Conservation (phyloP, 108 stramenopile genomes). For the Cyclostephanos tholiformis region DNA sequence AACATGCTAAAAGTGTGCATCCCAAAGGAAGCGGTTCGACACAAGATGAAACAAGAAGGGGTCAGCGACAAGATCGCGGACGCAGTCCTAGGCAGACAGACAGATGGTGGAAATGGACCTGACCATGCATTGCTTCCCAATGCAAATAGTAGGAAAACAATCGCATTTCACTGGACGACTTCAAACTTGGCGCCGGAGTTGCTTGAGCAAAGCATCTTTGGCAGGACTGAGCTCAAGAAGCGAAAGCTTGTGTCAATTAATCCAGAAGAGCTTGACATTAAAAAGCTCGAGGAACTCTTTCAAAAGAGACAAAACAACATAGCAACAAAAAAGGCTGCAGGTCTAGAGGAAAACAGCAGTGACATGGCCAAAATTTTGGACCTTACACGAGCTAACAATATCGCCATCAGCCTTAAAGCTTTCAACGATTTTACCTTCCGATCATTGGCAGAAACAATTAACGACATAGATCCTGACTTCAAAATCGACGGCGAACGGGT, state of each 20-base stretch:
- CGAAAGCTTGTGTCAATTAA: slow-evolving; percentile 42
- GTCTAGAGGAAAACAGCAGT: slow-evolving; percentile 42
- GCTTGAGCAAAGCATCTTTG: slow-evolving; percentile 65
- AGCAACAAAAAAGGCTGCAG: slow-evolving; percentile 35
- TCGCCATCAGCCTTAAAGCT: slow-evolving; percentile 84
- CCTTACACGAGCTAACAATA: slow-evolving; percentile 77
- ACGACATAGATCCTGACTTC: slow-evolving; percentile 70
- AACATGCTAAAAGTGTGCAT: slow-evolving; percentile 72
- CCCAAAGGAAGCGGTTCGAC: slow-evolving; percentile 70
- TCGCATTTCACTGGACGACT: slow-evolving; percentile 81
- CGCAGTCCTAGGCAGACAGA: slow-evolving; percentile 68
- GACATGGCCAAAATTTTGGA: slow-evolving; percentile 81
- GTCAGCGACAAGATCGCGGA: slow-evolving; percentile 69
- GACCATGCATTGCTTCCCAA: slow-evolving; percentile 16
- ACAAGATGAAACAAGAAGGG: slow-evolving; percentile 78
- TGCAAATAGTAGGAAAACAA: slow-evolving; percentile 48
- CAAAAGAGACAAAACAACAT: slow-evolving; percentile 61
- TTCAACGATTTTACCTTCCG: slow-evolving; percentile 78
- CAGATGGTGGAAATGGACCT: background rate
- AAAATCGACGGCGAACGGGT: slow-evolving; percentile 77
- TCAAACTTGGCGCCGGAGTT: slow-evolving; percentile 55
- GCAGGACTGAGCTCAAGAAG: slow-evolving; percentile 52
- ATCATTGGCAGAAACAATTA: slow-evolving; percentile 75
- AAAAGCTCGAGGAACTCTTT: slow-evolving; percentile 78
- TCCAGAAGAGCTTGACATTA: slow-evolving; percentile 61